Conservation (phyloP, 129 eudicot species). For the Ambrosia trifida region DNA sequence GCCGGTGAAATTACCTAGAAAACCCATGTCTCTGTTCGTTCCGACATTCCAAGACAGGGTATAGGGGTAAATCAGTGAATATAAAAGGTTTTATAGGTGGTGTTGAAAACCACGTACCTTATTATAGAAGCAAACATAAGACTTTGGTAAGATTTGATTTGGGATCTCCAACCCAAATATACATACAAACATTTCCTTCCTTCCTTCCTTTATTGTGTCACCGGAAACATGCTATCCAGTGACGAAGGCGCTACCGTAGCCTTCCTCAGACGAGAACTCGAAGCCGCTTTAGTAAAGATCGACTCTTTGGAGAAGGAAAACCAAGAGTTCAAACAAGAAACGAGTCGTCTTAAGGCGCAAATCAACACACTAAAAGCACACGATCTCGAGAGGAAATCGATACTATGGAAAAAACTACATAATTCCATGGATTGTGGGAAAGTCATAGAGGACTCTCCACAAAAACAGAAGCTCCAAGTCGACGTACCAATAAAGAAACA, state of each 20-base stretch:
- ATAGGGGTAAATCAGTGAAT: constrained; percentile 28
- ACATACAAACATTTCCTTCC: constrained; percentile 14
- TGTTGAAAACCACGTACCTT: constrained; percentile 44
- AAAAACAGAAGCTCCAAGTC: constrained; percentile 34
- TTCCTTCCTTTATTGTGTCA: background rate
- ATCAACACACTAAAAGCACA: constrained; percentile 63
- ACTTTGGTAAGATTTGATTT: constrained; percentile 29
- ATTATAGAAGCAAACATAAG: constrained; percentile 42
- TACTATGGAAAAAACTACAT: constrained; percentile 67
- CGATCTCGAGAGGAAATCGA: constrained; percentile 61
- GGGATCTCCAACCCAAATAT: constrained; percentile 25
- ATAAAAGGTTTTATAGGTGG: constrained; percentile 15
- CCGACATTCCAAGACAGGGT: background rate
- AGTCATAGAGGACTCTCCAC: constrained; percentile 34
- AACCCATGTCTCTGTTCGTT: constrained; percentile 1
- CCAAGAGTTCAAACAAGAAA: constrained; percentile 61
- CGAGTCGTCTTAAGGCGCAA: constrained; percentile 48
- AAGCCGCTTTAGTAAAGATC: constrained; percentile 54
- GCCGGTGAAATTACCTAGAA: constrained; percentile 3
- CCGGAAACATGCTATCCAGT: constrained; percentile 40
- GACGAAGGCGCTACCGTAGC: constrained; percentile 29
- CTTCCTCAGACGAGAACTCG: constrained; percentile 58
- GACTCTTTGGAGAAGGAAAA: constrained; percentile 55
- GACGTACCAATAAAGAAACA: constrained; percentile 31
- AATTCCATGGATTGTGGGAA: constrained; percentile 43